Percentiles rank a stretch among this genome's conserved stretches.
These are phyloP conservation scores for Prillingera fragicola DNA, from an alignment of 1,284 basidiomycete genomes.

Conservation along the genomic window DNA sequence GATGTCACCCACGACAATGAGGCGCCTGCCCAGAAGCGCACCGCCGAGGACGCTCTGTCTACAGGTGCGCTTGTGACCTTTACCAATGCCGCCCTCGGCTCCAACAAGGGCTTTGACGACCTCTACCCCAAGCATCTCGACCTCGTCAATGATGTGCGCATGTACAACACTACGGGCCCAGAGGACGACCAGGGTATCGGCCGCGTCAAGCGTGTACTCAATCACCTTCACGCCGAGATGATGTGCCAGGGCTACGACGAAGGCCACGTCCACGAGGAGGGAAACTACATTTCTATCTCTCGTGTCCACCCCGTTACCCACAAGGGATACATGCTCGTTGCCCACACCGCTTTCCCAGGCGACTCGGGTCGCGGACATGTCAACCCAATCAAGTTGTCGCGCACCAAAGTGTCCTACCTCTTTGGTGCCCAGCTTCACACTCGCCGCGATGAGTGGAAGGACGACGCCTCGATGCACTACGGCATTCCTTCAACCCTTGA, in stretches of 20 bases:
- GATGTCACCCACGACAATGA: conserved; percentile 96
- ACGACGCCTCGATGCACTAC: conserved; percentile 57
- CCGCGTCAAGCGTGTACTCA: conserved; percentile 72
- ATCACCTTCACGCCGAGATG: conserved; percentile 85
- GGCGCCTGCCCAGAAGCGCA: conserved; percentile 76
- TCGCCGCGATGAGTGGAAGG: conserved; percentile 57
- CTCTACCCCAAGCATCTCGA: conserved; percentile 87
- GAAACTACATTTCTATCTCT: conserved; percentile 85
- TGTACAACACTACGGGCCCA: conserved; percentile 60
- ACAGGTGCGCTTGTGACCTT: conserved; percentile 84
- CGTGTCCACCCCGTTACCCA: conserved; percentile 84
- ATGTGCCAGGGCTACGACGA: conserved; percentile 72
- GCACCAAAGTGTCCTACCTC: conserved; percentile 71
- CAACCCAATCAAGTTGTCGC: conserved; percentile 71
- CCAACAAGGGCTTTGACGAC: conserved; percentile 93
- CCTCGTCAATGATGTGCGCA: conserved; percentile 73
- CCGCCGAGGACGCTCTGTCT: conserved; percentile 86
- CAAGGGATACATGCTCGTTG: conserved; percentile 82
- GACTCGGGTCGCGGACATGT: conserved; percentile 75
- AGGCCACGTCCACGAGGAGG: conserved; percentile 92
- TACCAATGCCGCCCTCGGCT: conserved; percentile 76
- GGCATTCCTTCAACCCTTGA: conserved; percentile 69
- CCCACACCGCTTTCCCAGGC: conserved; percentile 84
- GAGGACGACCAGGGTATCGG: conserved; percentile 58
- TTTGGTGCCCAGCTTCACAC: conserved; percentile 71